Evolutionary conservation across 352 stramenopile genomes (phyloP).

Genomic region (Halophytophthora batemanensis): DNA sequence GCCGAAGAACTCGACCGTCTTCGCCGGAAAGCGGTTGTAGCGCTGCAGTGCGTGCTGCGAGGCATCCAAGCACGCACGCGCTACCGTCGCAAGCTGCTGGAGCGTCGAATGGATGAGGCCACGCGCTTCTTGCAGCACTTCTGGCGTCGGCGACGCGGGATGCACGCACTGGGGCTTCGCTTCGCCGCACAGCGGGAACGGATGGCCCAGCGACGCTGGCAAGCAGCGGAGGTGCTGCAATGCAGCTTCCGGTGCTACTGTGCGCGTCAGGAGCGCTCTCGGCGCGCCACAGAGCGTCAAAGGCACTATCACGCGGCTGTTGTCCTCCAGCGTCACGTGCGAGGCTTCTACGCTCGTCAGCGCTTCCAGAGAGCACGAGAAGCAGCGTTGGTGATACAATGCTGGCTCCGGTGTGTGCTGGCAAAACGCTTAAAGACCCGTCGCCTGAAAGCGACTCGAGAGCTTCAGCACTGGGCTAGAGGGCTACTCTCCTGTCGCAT

Average conservation of each 20-base stretch:
- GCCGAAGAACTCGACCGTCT: conserved; percentile 25
- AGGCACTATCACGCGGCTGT: conserved; percentile 21
- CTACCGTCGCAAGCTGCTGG: conserved; percentile 13
- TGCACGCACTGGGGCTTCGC: conserved; percentile 46
- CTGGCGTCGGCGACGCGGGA: conserved; percentile 37
- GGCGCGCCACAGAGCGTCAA: conserved; percentile 17
- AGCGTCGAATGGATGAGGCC: conserved; percentile 24
- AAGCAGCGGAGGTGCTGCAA: conserved; percentile 38
- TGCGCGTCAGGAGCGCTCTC: conserved; percentile 10
- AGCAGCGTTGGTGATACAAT: conserved; percentile 43
- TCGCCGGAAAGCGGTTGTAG: conserved; percentile 17
- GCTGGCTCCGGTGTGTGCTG: conserved; percentile 32
- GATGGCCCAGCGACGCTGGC: conserved; percentile 22
- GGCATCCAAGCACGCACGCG: conserved; percentile 29
- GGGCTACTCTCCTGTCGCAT: conserved; percentile 19
- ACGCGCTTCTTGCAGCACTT: conserved; percentile 41
- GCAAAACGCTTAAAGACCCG: conserved; percentile 22
- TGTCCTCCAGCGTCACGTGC: conserved; percentile 37
- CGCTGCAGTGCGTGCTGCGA: conserved; percentile 40
- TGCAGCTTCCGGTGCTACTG: conserved; percentile 28
- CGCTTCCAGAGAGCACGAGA: conserved; percentile 14
- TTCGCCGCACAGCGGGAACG: conserved; percentile 45
- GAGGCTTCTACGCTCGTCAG: conserved; percentile 18
- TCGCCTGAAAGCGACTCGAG: conserved; percentile 8
- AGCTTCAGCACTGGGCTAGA: conserved; percentile 39